Conservation (phyloP, 2,329 filamentous ascomycete species). For the Ophiosphaerella herpotricha region DNA sequence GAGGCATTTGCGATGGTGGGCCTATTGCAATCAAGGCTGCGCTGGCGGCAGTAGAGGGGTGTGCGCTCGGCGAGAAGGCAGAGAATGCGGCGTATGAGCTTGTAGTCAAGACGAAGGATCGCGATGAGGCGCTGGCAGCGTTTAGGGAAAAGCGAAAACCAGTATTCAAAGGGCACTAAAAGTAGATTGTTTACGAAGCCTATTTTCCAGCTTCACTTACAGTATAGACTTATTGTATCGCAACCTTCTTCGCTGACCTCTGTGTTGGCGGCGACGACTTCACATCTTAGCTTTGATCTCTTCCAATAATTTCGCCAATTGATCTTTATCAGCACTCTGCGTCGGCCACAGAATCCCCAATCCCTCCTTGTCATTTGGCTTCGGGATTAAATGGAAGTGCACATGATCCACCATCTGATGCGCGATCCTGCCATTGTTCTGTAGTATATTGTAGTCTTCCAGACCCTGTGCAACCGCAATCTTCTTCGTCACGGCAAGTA, state of each 20-base stretch:
- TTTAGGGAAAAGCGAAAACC: constrained; percentile 79
- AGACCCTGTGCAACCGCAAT: constrained; percentile 77
- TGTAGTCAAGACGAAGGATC: constrained; percentile 82
- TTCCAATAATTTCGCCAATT: constrained; percentile 77
- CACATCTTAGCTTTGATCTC: constrained; percentile 90
- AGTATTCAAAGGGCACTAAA: constrained; percentile 61
- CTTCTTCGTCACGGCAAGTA: constrained; percentile 87
- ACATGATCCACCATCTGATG: constrained; percentile 95
- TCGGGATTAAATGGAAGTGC: constrained; percentile 97
- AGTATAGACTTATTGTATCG: no score
- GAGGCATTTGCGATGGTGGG: constrained; percentile 86
- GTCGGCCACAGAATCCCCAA: constrained; percentile 80
- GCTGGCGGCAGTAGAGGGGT: constrained; percentile 76
- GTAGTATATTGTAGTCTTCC: constrained; percentile 86
- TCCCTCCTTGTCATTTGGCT: constrained; percentile 83
- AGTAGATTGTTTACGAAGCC: neutral
- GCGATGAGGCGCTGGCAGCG: constrained; percentile 83
- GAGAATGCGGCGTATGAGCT: constrained; percentile 87
- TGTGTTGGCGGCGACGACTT: constrained; percentile 13
- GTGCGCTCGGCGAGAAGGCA: constrained; percentile 67
- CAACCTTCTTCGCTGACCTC: no score
- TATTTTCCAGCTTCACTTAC: neutral
- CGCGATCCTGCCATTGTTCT: constrained; percentile 92
- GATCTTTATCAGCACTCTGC: constrained; percentile 76
- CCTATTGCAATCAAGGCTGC: constrained; percentile 82